Evolutionary conservation across 192 early-diverging fungal species (phyloP), one percentile per base, ranked within the genome.

Genomic region (Mortierella antarctica): DNA sequence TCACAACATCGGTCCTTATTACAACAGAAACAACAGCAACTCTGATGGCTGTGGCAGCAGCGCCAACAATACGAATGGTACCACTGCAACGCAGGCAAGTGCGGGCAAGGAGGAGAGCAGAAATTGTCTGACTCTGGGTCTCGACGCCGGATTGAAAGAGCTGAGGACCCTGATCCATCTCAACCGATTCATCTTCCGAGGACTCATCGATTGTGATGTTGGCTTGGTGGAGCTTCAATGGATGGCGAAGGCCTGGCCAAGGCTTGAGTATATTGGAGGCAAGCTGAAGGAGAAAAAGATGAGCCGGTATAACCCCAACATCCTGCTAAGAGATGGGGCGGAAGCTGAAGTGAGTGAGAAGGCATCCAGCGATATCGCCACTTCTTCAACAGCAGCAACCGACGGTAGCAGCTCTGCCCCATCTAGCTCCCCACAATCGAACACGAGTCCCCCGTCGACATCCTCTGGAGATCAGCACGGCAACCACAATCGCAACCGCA

Each of bases 231-330:
- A 78, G 40, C 40, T 78, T n/a, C 23, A 55, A 6, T 78, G 74
- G 74, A 70, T 69, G 61, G 74, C 67, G 20, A 59, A 70, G 53
- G 74, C 74, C 2, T 78, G 74, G 74, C 74, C 74, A 40, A 18
- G 14, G 39, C 51, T 78, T 18, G 54, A 54, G 9, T 10, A 59
- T 42, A 59, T 78, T 23, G 68, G 74, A 55, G 74, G 74, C 42
- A 70, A 70, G 52, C 40, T 78, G 55, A 49, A 21, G 50, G 21
- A 44, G 41, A 62, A 62, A 54, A 70, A 60, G 41, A 31, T 6
- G 15, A 52, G 49, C 0, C 42, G 49, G 2, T 78, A 56, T 50
- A 78, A 78, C 51, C 59, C 59, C 1, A 52, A 60, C 20, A 23
- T 61, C 5, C 18, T 57, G 4, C 62, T 57, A 3, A 62, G 52